phyloP scores from a whole-genome alignment of 2,329 filamentous ascomycete genomes.

The Ophiostoma ulmi region DNA sequence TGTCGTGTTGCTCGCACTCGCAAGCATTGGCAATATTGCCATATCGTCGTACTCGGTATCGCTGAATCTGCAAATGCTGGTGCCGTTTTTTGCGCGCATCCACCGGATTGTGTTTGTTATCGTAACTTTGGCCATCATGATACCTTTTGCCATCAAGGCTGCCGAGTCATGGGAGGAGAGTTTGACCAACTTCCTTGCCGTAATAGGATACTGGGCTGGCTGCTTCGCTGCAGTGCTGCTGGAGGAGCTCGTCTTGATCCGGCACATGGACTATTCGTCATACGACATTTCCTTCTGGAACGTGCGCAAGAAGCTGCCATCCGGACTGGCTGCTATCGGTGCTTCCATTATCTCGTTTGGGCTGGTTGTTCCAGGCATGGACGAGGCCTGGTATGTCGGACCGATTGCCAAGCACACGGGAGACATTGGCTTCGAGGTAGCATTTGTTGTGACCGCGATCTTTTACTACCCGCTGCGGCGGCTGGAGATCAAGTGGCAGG shows the following conservation, averaged over 20 bases:
- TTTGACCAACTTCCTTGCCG: conserved; percentile 52
- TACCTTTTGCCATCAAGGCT: conserved; percentile 53
- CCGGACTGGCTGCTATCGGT: conserved; percentile 44
- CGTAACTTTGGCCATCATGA: conserved; percentile 54
- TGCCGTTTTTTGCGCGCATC: conserved; percentile 51
- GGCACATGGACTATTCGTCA: conserved; percentile 39
- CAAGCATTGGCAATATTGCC: conserved; percentile 42
- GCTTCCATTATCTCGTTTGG: conserved; percentile 45
- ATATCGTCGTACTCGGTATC: conserved; percentile 39
- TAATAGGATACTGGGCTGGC: conserved; percentile 57
- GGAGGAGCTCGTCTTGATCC: conserved; percentile 47
- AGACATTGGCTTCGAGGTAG: conserved; percentile 62
- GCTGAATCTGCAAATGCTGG: conserved; percentile 48
- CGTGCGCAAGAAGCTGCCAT: conserved; percentile 41
- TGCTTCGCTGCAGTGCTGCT: conserved; percentile 49
- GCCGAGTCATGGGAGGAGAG: conserved; percentile 53
- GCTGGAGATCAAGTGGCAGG: conserved; percentile 38
- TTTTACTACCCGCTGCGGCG: conserved; percentile 46
- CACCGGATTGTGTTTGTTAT: conserved; percentile 55
- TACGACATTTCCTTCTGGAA: conserved; percentile 48
- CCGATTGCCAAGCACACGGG: conserved; percentile 56
- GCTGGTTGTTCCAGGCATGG: conserved; percentile 56
- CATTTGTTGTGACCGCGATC: conserved; percentile 48
- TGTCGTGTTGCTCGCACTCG: conserved; percentile 43
- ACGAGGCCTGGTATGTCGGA: conserved; percentile 56